Evolutionary conservation across 2,329 filamentous ascomycete species (phyloP), one percentile per base, ranked within the genome.

Genomic region (Scytalidium sp.): DNA sequence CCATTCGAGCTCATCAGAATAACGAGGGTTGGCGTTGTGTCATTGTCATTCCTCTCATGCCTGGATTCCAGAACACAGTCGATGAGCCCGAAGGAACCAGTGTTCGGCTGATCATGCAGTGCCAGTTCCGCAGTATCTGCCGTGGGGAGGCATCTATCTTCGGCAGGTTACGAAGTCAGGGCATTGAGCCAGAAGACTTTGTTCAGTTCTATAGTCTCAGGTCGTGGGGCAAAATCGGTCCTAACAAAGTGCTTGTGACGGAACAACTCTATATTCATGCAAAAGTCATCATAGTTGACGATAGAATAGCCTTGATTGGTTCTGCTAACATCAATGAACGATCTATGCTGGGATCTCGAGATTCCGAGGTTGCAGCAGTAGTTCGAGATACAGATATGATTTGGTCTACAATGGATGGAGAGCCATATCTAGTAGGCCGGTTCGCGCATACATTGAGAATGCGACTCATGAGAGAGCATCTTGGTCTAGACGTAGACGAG

Each of bases 251-350:
- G 50, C 74, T 97, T 32, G 90, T 94, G 3, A 97, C 94, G 0
- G 94, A 99, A 67, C 94, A 97, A 70, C 80, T 99, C 10, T 99
- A 99, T 65, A 97, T 99, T 50, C 94, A 99, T 63, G 94, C 94
- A 53, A 99, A 99, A 71, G 88, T 88, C 57, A 97, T 97, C 76
- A 81, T 99, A 49, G 93, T 96, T 3, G 94, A 99, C 67, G 94
- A 99, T 63, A 84, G 93, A 27, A 83, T 94, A 50, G 93, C 87
- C 19, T 84, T 99, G 53, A 99, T 99, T 60, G 94, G 94, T 17
- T 97, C 93, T 42, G 94, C 94, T 47, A 99, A 99, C 66, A 97
- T 99, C 75, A 99, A 99, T 62, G 94, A 99, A 69, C 85, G 94
- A 42, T 97, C 93, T 6, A 91, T 97, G 90, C 70, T 97, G 53